phyloP scores from a whole-genome alignment of 495 filamentous ascomycete species.

The Hamigera avellanea region DNA sequence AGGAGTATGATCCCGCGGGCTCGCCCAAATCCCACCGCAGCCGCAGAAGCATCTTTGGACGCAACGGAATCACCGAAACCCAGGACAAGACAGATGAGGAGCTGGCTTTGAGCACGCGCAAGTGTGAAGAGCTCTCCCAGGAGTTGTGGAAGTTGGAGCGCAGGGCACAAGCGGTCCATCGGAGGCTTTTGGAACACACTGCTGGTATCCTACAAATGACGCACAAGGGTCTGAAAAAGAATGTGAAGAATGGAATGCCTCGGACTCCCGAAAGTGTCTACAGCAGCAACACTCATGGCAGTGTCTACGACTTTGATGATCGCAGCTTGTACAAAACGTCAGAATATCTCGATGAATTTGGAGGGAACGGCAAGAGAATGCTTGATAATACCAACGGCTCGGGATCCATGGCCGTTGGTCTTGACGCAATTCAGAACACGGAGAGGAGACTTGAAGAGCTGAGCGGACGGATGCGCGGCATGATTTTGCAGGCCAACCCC shows the following conservation, averaged over 20 bases:
- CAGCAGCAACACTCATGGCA: constrained; percentile 33
- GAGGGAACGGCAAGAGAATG: constrained; percentile 15
- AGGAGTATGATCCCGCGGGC: constrained; percentile 19
- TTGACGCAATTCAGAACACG: constrained; percentile 41
- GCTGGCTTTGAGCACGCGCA: constrained; percentile 56
- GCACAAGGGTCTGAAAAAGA: constrained; percentile 52
- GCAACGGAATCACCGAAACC: constrained; percentile 15
- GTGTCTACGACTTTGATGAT: constrained; percentile 60
- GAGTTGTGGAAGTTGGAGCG: constrained; percentile 72
- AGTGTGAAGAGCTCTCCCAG: constrained; percentile 73
- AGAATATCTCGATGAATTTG: constrained; percentile 51
- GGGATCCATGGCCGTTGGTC: constrained; percentile 6
- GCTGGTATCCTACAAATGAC: constrained; percentile 84
- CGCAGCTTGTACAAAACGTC: constrained; percentile 64
- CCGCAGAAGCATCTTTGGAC: constrained; percentile 42
- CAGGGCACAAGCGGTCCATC: constrained; percentile 57
- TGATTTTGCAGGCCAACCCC: constrained; percentile 51
- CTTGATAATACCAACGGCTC: constrained; percentile 7
- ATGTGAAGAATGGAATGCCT: constrained; percentile 35
- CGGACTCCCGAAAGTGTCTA: constrained; percentile 59
- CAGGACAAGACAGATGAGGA: constrained; percentile 59
- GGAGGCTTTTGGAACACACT: constrained; percentile 72
- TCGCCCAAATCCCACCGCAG: constrained; percentile 14
- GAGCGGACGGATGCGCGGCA: constrained; percentile 54
- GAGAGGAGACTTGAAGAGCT: constrained; percentile 61